Evolutionary conservation across 2,329 filamentous ascomycete genomes (phyloP), one percentile per base, ranked within the genome.

Genomic region (Pyrenophora tritici-repentis): DNA sequence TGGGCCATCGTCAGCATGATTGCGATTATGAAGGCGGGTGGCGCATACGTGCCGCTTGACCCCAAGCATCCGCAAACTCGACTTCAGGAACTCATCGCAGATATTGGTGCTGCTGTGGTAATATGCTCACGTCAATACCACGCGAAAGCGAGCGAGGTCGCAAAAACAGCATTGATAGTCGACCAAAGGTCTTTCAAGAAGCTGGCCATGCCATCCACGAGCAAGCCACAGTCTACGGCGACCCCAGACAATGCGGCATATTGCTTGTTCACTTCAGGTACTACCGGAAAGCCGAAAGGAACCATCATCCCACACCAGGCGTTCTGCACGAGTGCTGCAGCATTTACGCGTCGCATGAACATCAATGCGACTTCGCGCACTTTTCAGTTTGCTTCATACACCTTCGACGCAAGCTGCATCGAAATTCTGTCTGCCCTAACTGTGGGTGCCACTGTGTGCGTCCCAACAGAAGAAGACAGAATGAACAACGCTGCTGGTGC

Each of bases 231-330:
- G 71, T 14, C 65, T 71, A 26, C 67, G 67, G 65, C 63, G 67
- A 20, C 68, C 65, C 5, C 76, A 74, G 3, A 76, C 74, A 47
- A 81, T 37, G 76, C 79, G 4, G 84, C 85, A 0, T 88, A 86
- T 60, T 77, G 86, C 13, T 78, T 89, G 6, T 84, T 87, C 57
- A 82, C 81, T 0, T 73, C 69, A 16, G 68, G 68, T 12, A 71
- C 65, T 17, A 73, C 67, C 10, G 66, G 67, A 39, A 79, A 77
- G 42, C 81, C 83, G 0, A 83, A 84, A 49, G 85, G 84, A 2
- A 82, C 86, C 8, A 83, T 86, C 29, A 83, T 87, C 50, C 83
- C 83, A 5, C 86, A 89, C 60, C 74, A 76, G 0, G 80, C 84
- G 0, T 74, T 89, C 0, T 81, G 81, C 8, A 83, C 83, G 2